phyloP scores from a whole-genome alignment of 495 filamentous ascomycete species.

The Hapsidospora chrysogenum region DNA sequence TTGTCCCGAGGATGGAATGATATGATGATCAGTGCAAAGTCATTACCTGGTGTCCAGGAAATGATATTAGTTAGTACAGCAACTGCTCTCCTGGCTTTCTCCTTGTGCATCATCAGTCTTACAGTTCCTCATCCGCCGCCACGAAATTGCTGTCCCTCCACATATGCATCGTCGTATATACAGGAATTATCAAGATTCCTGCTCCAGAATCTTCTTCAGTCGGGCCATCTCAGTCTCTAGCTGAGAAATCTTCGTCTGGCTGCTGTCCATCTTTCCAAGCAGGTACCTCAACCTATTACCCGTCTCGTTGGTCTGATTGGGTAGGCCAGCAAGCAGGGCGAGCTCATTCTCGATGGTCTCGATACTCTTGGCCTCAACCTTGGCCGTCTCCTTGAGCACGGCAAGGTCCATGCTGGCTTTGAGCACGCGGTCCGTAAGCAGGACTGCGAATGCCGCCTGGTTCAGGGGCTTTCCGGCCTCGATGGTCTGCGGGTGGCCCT shows the following conservation, averaged over 20 bases:
- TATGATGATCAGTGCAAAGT: no score
- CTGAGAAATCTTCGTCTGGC: conserved; percentile 58
- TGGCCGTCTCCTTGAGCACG: conserved; percentile 46
- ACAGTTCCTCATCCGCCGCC: no score
- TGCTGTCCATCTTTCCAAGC: conserved; percentile 46
- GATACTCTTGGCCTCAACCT: conserved; percentile 56
- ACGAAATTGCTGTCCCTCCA: no score
- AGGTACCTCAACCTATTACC: conserved; percentile 49
- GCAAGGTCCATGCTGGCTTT: conserved; percentile 58
- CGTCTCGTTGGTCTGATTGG: conserved; percentile 45
- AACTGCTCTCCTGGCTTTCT: no score
- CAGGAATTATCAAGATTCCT: not conserved
- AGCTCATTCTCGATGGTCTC: conserved; percentile 71
- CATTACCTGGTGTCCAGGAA: no score
- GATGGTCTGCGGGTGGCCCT: conserved; percentile 62
- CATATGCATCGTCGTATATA: not conserved
- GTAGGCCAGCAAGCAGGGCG: conserved; percentile 39
- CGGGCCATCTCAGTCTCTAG: conserved; percentile 56
- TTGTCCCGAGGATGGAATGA: no score
- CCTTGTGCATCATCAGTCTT: no score
- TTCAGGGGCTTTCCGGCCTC: conserved; percentile 79
- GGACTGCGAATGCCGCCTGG: conserved; percentile 55
- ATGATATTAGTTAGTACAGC: no score
- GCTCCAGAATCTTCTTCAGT: conserved; percentile 46
- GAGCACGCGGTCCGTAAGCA: conserved; percentile 58